A percentile compares a stretch with the other conserved stretches of the same genome.
Conservation (phyloP, 345 rosid genomes). For the Aquilaria yunnanensis region DNA sequence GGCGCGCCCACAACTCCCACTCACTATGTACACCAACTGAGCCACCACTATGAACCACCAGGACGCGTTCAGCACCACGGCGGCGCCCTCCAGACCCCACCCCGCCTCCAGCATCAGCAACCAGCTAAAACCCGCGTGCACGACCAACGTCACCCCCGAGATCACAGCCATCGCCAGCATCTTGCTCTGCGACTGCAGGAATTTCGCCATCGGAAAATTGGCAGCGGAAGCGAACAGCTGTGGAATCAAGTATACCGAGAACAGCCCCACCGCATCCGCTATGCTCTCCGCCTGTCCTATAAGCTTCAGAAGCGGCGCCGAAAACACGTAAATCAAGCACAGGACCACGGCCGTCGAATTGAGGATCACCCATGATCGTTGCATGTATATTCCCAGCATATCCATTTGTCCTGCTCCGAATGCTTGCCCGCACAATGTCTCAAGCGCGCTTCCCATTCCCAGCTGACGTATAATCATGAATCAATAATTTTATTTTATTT, state of each 20-base stretch:
- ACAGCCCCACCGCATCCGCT: conserved; percentile 60
- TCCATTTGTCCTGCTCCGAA: conserved; percentile 76
- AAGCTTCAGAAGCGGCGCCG: conserved; percentile 34
- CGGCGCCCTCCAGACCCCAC: conserved; percentile 77
- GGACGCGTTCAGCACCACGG: conserved; percentile 56
- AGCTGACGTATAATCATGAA: conserved; percentile 31
- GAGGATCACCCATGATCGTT: conserved; percentile 89
- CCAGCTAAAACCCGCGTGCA: conserved; percentile 71
- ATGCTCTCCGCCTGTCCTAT: conserved; percentile 71
- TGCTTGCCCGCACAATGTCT: conserved; percentile 94
- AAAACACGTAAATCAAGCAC: conserved; percentile 53
- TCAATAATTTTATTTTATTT: neutral
- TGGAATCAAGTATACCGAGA: conserved; percentile 83
- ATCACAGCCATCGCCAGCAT: conserved; percentile 78
- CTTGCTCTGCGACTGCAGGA: conserved; percentile 90
- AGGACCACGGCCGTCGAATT: conserved; percentile 50
- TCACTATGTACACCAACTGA: conserved; percentile 51
- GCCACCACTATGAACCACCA: conserved; percentile 60
- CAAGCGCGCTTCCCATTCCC: conserved; percentile 98
- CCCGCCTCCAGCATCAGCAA: conserved; percentile 45
- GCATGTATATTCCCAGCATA: conserved; percentile 88
- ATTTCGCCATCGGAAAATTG: conserved; percentile 78
- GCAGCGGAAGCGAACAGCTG: conserved; percentile 73
- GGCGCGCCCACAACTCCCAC: conserved; percentile 73
- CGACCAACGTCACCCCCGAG: conserved; percentile 40